Conservation (phyloP, 768 basidiomycete species). For the Suillus luteus region DNA sequence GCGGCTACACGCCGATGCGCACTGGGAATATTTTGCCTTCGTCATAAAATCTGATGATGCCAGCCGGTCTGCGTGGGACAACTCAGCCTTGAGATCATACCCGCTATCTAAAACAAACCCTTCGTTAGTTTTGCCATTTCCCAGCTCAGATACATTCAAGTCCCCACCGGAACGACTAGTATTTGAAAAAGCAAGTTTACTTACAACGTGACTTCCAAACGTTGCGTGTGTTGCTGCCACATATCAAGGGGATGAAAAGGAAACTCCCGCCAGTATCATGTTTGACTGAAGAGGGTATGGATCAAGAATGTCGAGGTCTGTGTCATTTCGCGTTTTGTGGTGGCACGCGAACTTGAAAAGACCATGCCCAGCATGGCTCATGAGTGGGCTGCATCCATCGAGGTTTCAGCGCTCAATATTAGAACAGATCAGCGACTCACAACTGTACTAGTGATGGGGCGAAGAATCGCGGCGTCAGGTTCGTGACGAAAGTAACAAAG, state of each 20-base stretch:
- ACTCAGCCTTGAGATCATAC: constrained; percentile 40
- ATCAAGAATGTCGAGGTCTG: too few species aligned
- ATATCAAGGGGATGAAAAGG: too few species aligned
- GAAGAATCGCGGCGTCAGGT: not conserved
- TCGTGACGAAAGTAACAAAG: not conserved
- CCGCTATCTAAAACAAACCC: constrained; percentile 45
- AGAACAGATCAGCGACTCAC: not conserved
- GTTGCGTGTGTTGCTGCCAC: not conserved
- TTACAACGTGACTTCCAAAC: not conserved
- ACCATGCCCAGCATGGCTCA: too few species aligned
- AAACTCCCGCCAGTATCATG: too few species aligned
- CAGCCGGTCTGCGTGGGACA: constrained; percentile 44
- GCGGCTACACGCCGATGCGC: constrained; percentile 28
- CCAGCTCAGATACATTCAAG: not conserved
- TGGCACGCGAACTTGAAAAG: too few species aligned
- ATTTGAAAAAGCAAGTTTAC: not conserved
- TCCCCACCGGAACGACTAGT: not conserved
- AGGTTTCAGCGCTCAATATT: not conserved
- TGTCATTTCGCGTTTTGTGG: too few species aligned
- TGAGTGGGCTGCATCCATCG: too few species aligned
- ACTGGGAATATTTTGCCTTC: constrained; percentile 47
- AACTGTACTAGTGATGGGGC: not conserved
- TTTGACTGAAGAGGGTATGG: too few species aligned
- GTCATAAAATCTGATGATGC: constrained; percentile 53
- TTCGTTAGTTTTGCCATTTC: constrained; percentile 28